Conservation (phyloP, 2,329 filamentous ascomycete species). For the Penicillium nordicum region DNA sequence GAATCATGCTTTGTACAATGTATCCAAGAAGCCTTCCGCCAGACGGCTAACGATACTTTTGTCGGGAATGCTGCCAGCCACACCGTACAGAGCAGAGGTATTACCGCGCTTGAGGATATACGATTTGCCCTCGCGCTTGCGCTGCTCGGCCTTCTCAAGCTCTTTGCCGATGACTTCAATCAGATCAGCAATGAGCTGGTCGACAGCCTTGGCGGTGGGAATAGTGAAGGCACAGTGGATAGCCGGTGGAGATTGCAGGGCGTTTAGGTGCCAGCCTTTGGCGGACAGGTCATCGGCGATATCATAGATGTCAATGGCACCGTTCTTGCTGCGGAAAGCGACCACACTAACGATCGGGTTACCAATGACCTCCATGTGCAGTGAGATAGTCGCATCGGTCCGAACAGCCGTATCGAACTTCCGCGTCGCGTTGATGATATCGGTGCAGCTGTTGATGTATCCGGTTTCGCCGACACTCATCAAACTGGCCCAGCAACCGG, state of each 20-base stretch:
- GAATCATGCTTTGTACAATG: slow-evolving; percentile 76
- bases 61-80: slow-evolving; percentile 90
- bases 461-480: slow-evolving; percentile 84
- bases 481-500: slow-evolving; percentile 89
- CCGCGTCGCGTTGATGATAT: slow-evolving; percentile 84
- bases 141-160: slow-evolving; percentile 74
- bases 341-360: slow-evolving; percentile 86
- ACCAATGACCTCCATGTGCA: slow-evolving; percentile 76
- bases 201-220: slow-evolving; percentile 76
- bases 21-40: slow-evolving; percentile 86
- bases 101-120: slow-evolving; percentile 57
- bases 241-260: slow-evolving; percentile 83
- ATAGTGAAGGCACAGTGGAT: slow-evolving; percentile 93
- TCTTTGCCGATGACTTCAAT: slow-evolving; percentile 59
- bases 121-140: slow-evolving; percentile 58
- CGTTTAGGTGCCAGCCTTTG: slow-evolving; percentile 93
- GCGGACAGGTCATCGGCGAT: slow-evolving; percentile 82
- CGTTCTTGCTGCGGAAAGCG: slow-evolving; percentile 71
- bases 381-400: slow-evolving; percentile 63
- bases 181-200: slow-evolving; percentile 71
- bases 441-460: slow-evolving; percentile 80
- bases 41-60: slow-evolving; percentile 92
- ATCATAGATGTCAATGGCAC: slow-evolving; percentile 83
- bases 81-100: slow-evolving; percentile 85
- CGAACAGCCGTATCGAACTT: slow-evolving; percentile 73